Evolutionary conservation across 768 basidiomycete genomes (phyloP).

Genomic region (Grammothele lineata): DNA sequence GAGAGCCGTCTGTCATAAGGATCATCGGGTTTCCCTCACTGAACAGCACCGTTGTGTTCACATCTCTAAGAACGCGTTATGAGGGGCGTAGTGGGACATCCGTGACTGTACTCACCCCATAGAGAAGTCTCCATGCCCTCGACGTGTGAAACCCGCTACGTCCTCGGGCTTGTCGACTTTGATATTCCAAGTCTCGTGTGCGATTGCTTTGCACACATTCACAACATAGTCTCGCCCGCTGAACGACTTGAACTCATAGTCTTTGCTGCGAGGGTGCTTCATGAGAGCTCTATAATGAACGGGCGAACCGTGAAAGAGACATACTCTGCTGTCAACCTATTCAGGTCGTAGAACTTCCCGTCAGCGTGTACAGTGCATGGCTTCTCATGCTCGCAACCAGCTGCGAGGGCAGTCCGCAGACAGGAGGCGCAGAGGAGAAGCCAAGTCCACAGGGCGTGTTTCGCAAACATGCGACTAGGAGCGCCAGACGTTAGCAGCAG

Average conservation of each 20-base stretch:
- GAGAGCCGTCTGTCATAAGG: slow-evolving; percentile 57
- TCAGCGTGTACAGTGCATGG: slow-evolving; percentile 57
- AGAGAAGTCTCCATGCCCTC: slow-evolving; percentile 63
- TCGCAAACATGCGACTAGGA: no score
- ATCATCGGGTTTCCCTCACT: slow-evolving; percentile 51
- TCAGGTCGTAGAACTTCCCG: slow-evolving; percentile 66
- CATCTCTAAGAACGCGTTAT: slow-evolving; percentile 33
- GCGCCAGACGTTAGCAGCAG: no score
- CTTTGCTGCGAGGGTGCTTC: slow-evolving; percentile 42
- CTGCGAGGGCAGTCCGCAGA: background rate
- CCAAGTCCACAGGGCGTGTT: background rate
- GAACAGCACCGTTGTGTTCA: slow-evolving; percentile 62
- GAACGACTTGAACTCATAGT: slow-evolving; percentile 52
- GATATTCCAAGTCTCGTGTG: slow-evolving; percentile 54
- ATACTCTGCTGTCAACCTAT: slow-evolving; percentile 54
- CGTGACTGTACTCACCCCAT: slow-evolving; percentile 50
- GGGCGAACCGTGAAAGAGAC: no score
- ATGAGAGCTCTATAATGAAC: no score
- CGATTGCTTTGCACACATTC: slow-evolving; percentile 60
- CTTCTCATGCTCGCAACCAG: slow-evolving; percentile 36
- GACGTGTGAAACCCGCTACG: slow-evolving; percentile 60
- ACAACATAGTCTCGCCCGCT: slow-evolving; percentile 46
- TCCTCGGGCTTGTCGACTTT: slow-evolving; percentile 47
- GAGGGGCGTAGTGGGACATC: no score
- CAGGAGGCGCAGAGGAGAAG: no score